A percentile compares a stretch with the other conserved stretches of the same genome.
Conservation (phyloP, 2,329 filamentous ascomycete species). For the Dothideomycetidae sp. region DNA sequence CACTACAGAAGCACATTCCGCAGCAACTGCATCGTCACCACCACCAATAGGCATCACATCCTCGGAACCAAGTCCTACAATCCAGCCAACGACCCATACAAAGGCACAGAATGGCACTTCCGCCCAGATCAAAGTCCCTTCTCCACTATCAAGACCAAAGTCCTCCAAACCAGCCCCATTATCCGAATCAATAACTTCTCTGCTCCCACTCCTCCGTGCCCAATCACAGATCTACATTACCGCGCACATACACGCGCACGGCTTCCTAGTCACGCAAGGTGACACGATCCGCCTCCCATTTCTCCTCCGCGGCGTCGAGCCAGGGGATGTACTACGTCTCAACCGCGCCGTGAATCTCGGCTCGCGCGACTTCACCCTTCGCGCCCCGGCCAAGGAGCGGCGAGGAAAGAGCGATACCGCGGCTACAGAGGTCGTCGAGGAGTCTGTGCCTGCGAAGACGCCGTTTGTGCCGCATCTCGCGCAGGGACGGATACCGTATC, state of each 20-base stretch:
- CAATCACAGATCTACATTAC: slow-evolving; percentile 69
- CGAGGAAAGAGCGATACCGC: slow-evolving; percentile 19
- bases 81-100: slow-evolving; percentile 1
- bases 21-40: slow-evolving; percentile 23
- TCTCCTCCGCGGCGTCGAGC: slow-evolving; percentile 35
- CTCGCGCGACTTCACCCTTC: slow-evolving; percentile 78
- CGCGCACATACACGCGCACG: slow-evolving; percentile 62
- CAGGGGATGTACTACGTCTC: slow-evolving; percentile 75
- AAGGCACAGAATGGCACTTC: not conserved
- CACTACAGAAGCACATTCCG: slow-evolving; percentile 28
- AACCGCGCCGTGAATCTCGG: slow-evolving; percentile 74
- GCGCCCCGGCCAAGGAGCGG: slow-evolving; percentile 46
- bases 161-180: slow-evolving; percentile 26
- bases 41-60: slow-evolving; percentile 14
- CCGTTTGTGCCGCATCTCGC: slow-evolving; percentile 28
- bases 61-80: not conserved
- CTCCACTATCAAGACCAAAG: slow-evolving; percentile 12
- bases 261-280: slow-evolving; percentile 58
- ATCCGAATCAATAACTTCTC: slow-evolving; percentile 41
- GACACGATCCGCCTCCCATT: slow-evolving; percentile 37
- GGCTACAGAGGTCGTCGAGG: slow-evolving; percentile 14
- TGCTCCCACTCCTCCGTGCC: slow-evolving; percentile 56
- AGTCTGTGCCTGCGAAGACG: slow-evolving; percentile 16
- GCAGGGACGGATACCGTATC: slow-evolving; percentile 34
- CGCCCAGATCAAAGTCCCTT: slow-evolving; percentile 1